These are phyloP conservation scores for Globisporangium apiculatum DNA, from an alignment of 352 stramenopile genomes.

Conservation along the genomic window DNA sequence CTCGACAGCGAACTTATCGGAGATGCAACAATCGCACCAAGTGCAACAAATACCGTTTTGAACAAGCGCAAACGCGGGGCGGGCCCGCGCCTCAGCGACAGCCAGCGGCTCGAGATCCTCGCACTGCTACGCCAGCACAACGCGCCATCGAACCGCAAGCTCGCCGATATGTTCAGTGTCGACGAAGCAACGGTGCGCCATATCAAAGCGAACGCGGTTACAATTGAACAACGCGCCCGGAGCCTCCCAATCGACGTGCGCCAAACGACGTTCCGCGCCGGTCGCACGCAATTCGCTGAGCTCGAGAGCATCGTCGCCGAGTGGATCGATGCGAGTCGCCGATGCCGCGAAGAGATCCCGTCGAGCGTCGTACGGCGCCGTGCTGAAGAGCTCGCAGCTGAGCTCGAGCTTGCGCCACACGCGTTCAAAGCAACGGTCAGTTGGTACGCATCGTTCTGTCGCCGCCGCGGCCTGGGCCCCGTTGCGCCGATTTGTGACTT, in stretches of 20 bases:
- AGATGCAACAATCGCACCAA: not conserved
- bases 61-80: conserved; percentile 13
- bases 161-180: conserved; percentile 9
- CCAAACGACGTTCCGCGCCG: conserved; percentile 8
- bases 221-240: conserved; percentile 2
- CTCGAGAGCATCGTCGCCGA: conserved; percentile 9
- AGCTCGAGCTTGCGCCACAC: conserved; percentile 6
- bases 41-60: not conserved
- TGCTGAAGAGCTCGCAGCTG: conserved; percentile 3
- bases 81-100: conserved; percentile 10
- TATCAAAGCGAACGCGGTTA: conserved; percentile 8
- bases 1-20: not conserved
- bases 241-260: conserved; percentile 8
- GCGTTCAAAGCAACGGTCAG: conserved; percentile 8
- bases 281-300: conserved; percentile 7
- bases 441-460: conserved; percentile 9
- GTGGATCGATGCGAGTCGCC: conserved; percentile 11
- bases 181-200: conserved; percentile 13
- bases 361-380: conserved; percentile 3
- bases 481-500: conserved; percentile 6
- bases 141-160: conserved; percentile 9
- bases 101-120: conserved; percentile 13
- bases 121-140: conserved; percentile 5
- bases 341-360: conserved; percentile 11
- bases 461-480: conserved; percentile 4